phyloP scores from a whole-genome alignment of 441 rosid species.

The Dalechampia spathulata region DNA sequence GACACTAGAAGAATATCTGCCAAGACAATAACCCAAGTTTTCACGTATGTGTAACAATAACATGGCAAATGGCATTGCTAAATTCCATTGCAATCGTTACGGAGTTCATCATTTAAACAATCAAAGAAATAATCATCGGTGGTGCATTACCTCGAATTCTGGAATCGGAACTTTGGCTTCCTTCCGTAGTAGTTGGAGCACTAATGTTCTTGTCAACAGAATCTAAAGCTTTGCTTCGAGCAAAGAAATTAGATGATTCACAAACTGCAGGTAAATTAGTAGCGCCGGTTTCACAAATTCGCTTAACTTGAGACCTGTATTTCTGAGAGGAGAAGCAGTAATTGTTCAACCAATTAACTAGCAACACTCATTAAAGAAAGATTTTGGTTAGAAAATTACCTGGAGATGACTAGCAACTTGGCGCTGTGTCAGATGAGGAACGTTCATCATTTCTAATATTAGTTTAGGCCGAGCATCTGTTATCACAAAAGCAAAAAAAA shows the following conservation, averaged over 20 bases:
- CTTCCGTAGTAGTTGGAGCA: neutral
- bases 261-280: neutral
- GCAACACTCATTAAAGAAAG: too few species aligned
- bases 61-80: too few species aligned
- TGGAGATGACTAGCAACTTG: conserved; percentile 61
- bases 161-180: neutral
- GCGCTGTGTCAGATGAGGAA: conserved; percentile 31
- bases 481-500: neutral
- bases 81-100: too few species aligned
- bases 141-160: neutral
- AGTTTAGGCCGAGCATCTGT: conserved; percentile 43
- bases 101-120: too few species aligned
- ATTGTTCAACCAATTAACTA: neutral
- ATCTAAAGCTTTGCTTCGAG: neutral
- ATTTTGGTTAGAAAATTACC: conserved; percentile 23
- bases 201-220: neutral
- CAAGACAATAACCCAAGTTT: too few species aligned
- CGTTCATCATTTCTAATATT: conserved; percentile 35
- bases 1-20: too few species aligned
- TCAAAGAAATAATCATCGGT: too few species aligned
- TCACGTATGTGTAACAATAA: too few species aligned
- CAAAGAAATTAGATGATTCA: neutral
- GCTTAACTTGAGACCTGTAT: conserved; percentile 30
- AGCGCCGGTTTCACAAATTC: conserved; percentile 1
- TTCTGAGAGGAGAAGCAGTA: conserved; percentile 20